Evolutionary conservation across 257 asterid genomes (phyloP), one percentile per base, ranked within the genome.

Genomic region (Anisodus tanguticus): DNA sequence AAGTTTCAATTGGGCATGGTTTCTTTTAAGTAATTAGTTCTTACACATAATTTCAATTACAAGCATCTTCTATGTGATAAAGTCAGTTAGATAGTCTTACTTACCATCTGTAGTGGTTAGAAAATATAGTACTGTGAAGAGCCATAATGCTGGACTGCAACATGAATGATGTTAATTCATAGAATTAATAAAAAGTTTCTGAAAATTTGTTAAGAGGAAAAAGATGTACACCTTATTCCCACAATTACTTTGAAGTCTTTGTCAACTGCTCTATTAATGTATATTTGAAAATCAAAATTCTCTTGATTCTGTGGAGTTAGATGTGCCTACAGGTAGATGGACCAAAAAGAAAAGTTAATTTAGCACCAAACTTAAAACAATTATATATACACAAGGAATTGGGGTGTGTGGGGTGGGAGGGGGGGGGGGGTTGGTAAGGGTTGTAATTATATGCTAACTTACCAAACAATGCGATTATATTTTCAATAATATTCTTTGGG

Each of bases 181-280:
- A 67, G 19, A 69, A 69, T 69, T n/a, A 19, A 16, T 55, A 3
- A 35, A 15, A 58, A 19, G 49, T 3, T 19, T 9, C 37, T 12
- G 78, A 78, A 37, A 39, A 80, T 15, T 2, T 31, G 31, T 5
- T 22, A 1, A 8, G 2, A 84, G 53, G 74, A 49, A 7, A 45
- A 12, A 62, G 12, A 49, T 53, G 26, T 41, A 31, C 8, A 86
- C 89, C 89, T 84, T 71, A 87, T 84, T 54, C 85, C 81, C 54
- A 87, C 85, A 51, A 84, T 87, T 10, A 74, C 83, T 87, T 81
- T 72, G 51, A 87, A 84, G 54, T 87, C 89, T 62, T 87, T 84
- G 11, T 87, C 87, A 19, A 84, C 67, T 39, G 89, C 70, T 54
- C 85, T 82, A 16, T 81, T 80, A 8, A 87, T 87, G 83, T 87